These are phyloP conservation scores for Coemansia sp. DNA, from an alignment of 192 early-diverging fungal genomes.

Conservation along the genomic window DNA sequence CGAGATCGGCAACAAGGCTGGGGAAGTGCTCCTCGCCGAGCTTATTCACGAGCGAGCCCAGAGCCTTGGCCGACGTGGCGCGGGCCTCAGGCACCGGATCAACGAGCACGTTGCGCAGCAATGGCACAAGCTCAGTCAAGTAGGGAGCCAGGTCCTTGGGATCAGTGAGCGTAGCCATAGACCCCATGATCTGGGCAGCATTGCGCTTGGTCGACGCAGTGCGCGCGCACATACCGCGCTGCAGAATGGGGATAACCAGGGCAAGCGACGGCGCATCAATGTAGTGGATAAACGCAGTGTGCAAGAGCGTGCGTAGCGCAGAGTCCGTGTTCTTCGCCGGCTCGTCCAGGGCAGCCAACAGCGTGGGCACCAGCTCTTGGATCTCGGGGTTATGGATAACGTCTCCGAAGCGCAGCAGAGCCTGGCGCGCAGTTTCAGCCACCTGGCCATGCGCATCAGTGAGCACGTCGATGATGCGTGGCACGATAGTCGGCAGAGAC, in stretches of 20 bases:
- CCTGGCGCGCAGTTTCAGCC: constrained; percentile 77
- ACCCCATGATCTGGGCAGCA: constrained; percentile 97
- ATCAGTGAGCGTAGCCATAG: constrained; percentile 95
- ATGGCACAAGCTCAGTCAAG: constrained; percentile 75
- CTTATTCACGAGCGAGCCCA: constrained; percentile 88
- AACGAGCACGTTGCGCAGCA: constrained; percentile 84
- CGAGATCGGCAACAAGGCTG: constrained; percentile 80
- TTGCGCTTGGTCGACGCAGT: constrained; percentile 89
- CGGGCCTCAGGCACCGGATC: constrained; percentile 97
- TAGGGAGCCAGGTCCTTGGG: constrained; percentile 92
- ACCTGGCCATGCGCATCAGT: constrained; percentile 93
- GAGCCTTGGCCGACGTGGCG: constrained; percentile 87
- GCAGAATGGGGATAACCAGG: constrained; percentile 89
- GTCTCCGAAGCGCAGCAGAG: constrained; percentile 84
- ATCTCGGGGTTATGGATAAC: constrained; percentile 99
- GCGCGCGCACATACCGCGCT: constrained; percentile 88
- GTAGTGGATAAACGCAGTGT: constrained; percentile 97
- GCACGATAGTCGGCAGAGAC: constrained; percentile 88
- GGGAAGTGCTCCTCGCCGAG: constrained; percentile 95
- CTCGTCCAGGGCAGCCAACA: constrained; percentile 84
- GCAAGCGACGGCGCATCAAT: constrained; percentile 96
- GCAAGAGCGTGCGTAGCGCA: constrained; percentile 80
- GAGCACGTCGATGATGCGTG: constrained; percentile 86
- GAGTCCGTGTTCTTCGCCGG: constrained; percentile 82
- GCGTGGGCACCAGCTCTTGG: constrained; percentile 80